phyloP scores from a whole-genome alignment of 305 asterid genomes.

The Lippia alba region DNA sequence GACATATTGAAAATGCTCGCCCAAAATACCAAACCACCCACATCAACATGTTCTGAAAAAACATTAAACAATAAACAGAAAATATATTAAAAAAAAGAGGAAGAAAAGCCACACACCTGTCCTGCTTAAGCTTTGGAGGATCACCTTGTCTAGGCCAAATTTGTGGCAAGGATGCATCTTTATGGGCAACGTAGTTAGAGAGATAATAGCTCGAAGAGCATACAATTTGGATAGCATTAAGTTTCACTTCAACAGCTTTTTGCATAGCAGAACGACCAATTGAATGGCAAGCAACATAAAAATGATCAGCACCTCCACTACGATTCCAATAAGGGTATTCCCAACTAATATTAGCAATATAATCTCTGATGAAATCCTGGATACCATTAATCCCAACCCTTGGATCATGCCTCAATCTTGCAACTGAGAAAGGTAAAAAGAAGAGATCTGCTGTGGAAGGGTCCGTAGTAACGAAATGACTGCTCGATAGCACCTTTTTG shows the following conservation, averaged over 20 bases:
- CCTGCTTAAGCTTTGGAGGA: slow-evolving; percentile 52
- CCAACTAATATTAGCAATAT: slow-evolving; percentile 58
- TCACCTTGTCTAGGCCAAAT: slow-evolving; percentile 77
- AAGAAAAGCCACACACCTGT: slow-evolving; percentile 52
- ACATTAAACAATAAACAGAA: slow-evolving; percentile 22
- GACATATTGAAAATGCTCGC: too few species aligned
- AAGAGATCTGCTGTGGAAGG: slow-evolving; percentile 71
- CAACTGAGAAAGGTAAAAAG: slow-evolving; percentile 77
- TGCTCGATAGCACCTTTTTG: slow-evolving; percentile 62
- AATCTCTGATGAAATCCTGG: slow-evolving; percentile 62
- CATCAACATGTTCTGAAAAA: slow-evolving; percentile 3
- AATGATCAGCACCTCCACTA: slow-evolving; percentile 80
- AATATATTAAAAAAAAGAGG: slow-evolving; percentile 18
- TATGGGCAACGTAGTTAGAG: slow-evolving; percentile 72
- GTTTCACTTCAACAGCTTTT: slow-evolving; percentile 61
- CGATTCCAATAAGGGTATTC: slow-evolving; percentile 72
- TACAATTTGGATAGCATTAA: slow-evolving; percentile 75
- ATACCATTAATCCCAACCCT: slow-evolving; percentile 65
- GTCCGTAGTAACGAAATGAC: slow-evolving; percentile 69
- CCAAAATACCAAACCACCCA: too few species aligned
- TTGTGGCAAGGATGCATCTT: slow-evolving; percentile 85
- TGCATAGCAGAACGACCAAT: slow-evolving; percentile 75
- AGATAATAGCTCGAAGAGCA: slow-evolving; percentile 75
- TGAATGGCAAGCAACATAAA: slow-evolving; percentile 82
- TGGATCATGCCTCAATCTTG: slow-evolving; percentile 77